Evolutionary conservation across 768 basidiomycete genomes (phyloP).

Genomic region (Pseudohyphozyma bogoriensis): DNA sequence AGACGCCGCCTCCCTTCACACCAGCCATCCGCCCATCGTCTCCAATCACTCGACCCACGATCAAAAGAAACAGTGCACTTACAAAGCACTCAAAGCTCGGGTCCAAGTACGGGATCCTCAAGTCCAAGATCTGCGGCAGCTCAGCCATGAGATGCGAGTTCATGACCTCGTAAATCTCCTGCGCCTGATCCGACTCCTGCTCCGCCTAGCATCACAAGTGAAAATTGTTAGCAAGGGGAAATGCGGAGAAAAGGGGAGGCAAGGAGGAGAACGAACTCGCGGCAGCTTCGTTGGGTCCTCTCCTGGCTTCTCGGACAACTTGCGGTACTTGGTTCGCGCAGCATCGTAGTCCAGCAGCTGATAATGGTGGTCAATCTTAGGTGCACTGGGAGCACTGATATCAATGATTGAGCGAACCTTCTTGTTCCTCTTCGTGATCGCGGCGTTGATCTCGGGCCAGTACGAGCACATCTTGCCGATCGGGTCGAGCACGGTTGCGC

Average conservation of each 20-base stretch:
- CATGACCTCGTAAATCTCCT: conserved; percentile 84
- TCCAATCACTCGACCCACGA: no score
- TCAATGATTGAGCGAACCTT: conserved; percentile 56
- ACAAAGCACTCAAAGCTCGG: conserved; percentile 99
- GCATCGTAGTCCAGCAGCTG: conserved; percentile 94
- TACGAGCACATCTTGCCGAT: conserved; percentile 94
- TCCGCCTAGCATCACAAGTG: conserved; percentile 53
- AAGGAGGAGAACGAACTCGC: conserved; percentile 45
- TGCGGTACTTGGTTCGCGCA: conserved; percentile 78
- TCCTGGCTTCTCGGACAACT: conserved; percentile 78
- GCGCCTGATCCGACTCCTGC: conserved; percentile 88
- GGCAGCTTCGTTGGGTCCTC: conserved; percentile 89
- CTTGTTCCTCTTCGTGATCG: conserved; percentile 88
- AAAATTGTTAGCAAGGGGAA: neutral
- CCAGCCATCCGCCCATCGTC: no score
- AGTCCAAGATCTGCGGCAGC: conserved; percentile 81
- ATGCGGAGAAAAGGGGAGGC: neutral
- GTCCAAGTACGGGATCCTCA: conserved; percentile 95
- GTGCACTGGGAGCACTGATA: no score
- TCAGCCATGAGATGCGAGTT: conserved; percentile 87
- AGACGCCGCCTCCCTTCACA: no score
- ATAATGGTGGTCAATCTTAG: neutral
- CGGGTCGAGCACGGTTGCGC: conserved; percentile 89
- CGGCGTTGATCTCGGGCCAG: conserved; percentile 85
- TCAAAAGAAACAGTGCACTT: neutral